Evolutionary conservation across 2,329 filamentous ascomycete genomes (phyloP), one percentile per base, ranked within the genome.

Genomic region (Septoria petroselini): DNA sequence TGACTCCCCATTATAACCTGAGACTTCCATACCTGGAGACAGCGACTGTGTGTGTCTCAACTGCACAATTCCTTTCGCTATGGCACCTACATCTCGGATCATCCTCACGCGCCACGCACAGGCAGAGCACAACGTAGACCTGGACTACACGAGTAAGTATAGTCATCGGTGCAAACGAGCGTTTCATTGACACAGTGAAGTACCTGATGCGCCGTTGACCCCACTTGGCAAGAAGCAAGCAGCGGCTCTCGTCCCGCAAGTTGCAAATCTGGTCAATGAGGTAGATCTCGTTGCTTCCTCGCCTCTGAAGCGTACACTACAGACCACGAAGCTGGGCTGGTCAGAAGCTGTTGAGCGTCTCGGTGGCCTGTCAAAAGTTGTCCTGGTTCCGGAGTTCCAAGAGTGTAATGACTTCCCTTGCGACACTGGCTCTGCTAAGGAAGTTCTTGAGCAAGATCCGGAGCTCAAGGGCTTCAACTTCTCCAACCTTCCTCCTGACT

Each of bases 181-280:
- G n/a, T 19, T n/a, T 25, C 15, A 35, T 23, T 11, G 3, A 25
- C 3, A 30, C 15, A 9, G 7, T 15, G 7, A 51, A 66, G 64
- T 66, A 41, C 64, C 48, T 37, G 65, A 67, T 41, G 64, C 65
- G 2, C 64, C 64, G 30, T 50, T 67, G 5, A 67, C 65, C 7
- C 52, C 64, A 2, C 59, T 67, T 2, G 65, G 65, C 21, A 62
- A 58, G 40, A 67, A 65, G 47, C 65, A 67, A 58, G 65, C 65
- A 30, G 55, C 59, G n/a, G 53, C 62, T 14, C 58, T 67, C 27
- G 60, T 59, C n/a, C 56, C 55, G 2, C 56, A 61, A 30, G 50
- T 65, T 12, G 14, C 46, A 14, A 8, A 54, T 1, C 52, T 65
- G 1, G 59, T 62, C 40, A 15, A 57, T 5, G 53, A 63, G 50